Percentiles rank a stretch among this genome's conserved stretches.
Evolutionary conservation across 2,329 filamentous ascomycete species (phyloP).

Genomic region (Colletotrichum sp.): DNA sequence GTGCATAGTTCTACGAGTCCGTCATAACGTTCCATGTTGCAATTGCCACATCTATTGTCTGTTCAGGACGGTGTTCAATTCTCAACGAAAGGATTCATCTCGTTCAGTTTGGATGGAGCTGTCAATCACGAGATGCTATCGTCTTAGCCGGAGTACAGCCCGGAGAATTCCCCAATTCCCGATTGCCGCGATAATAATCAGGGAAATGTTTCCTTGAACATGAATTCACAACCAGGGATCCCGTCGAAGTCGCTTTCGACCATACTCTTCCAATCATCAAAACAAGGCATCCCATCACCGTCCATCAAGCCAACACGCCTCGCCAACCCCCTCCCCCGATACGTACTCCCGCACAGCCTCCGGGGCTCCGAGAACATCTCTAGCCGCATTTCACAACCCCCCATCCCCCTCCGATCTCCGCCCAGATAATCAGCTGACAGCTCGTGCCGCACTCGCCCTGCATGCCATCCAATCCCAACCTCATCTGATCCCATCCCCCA

Average conservation of each 20-base stretch:
- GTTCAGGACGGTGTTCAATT: accelerated
- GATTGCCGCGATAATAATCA: neutral
- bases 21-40: neutral
- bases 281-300: neutral
- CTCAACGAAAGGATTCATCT: neutral
- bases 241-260: neutral
- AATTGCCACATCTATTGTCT: neutral
- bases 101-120: accelerated
- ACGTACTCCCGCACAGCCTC: neutral
- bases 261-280: neutral
- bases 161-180: neutral
- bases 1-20: neutral
- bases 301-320: neutral
- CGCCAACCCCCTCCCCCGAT: neutral
- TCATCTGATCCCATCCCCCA: neutral
- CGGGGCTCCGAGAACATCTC: neutral
- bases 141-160: neutral
- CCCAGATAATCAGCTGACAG: neutral
- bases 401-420: neutral
- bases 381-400: neutral
- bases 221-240: neutral
- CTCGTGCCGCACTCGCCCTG: neutral
- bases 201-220: neutral
- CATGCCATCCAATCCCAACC: neutral
- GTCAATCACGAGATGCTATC: neutral